Base-by-base conservation (phyloP, 129 eudicot genomes). In the Mikania micrantha region DNA sequence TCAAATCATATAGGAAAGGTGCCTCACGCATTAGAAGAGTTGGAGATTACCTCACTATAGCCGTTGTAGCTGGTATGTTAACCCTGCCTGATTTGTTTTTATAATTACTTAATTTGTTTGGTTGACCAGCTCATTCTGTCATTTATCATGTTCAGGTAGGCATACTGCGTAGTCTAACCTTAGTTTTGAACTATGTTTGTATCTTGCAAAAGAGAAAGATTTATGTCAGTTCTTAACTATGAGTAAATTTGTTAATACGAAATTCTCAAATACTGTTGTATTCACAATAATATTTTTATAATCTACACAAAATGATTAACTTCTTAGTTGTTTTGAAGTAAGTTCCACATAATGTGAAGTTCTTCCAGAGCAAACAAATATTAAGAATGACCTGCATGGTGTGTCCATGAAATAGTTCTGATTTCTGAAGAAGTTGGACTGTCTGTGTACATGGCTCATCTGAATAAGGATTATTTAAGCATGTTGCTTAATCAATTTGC, bases 31-130 rank as follows among this genome's bases (percentile, higher is more conserved):
- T 91, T 76, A 85, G 85, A 77, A 79, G 74, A 73, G 63, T 79
- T 2, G 95, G 95, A 69, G 93, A 91, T 87, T 85, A 81, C 74
- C 88, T 88, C 34, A 87, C 94, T 34, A 52, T 91, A 34, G 79
- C 85, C 3, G 88, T 91, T 2, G 95, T 87, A 76, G 90, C 96
- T 61, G 95, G 97, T 91, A 83, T 59, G 85, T 56, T 13, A 5
- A 54, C 36, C 19, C 36, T 54, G 6, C 19, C 32, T 15, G 61
- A 54, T 12, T 3, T 54, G 34, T 54, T 12, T 54, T 29, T 54
- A 24, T 24, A 25, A 3, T 54, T 54, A 12, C 60, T 24, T 54
- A 35, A 10, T 54, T 53, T 24, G 35, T 10, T 13, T 1, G 15
- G 17, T 53, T 50, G 15, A 20, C 31, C 58, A 20, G 15, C n/a